Evolutionary conservation across 805 yeast genomes (phyloP).

Genomic region (Pichia heedii): DNA sequence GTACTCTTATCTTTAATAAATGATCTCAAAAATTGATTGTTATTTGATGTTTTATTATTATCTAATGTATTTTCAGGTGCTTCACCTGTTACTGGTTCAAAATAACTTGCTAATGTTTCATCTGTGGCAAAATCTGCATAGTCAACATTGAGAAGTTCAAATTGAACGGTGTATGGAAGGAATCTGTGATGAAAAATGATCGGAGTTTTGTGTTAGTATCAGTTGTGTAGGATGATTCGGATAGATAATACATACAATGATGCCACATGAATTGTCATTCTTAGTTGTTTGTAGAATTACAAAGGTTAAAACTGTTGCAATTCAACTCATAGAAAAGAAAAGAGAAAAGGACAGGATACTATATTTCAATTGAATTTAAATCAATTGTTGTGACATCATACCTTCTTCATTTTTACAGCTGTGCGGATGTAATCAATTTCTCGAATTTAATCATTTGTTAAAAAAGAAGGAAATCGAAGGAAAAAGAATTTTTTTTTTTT

Average conservation of each 20-base stretch:
- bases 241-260: constrained; percentile 43
- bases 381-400: too few relatives aligned
- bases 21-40: too few relatives aligned
- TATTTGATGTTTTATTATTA: background rate
- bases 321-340: background rate
- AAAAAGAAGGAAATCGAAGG: too few relatives aligned
- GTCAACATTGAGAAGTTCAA: constrained; percentile 31
- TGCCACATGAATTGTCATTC: constrained; percentile 62
- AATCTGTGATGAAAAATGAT: too few relatives aligned
- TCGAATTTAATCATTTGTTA: too few relatives aligned
- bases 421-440: too few relatives aligned
- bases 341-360: background rate
- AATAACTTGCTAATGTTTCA: constrained; percentile 17
- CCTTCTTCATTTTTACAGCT: too few relatives aligned
- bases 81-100: constrained; percentile 17
- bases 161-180: constrained; percentile 69
- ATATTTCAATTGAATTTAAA: too few relatives aligned
- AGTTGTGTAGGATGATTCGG: too few relatives aligned
- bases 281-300: background rate
- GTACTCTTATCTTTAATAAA: too few relatives aligned
- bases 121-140: constrained; percentile 10
- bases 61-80: background rate
- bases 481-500: too few relatives aligned
- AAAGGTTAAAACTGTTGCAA: background rate
- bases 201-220: too few relatives aligned